Base-by-base conservation (phyloP, 768 basidiomycete species). In the Amanita pseudoporphyria region DNA sequence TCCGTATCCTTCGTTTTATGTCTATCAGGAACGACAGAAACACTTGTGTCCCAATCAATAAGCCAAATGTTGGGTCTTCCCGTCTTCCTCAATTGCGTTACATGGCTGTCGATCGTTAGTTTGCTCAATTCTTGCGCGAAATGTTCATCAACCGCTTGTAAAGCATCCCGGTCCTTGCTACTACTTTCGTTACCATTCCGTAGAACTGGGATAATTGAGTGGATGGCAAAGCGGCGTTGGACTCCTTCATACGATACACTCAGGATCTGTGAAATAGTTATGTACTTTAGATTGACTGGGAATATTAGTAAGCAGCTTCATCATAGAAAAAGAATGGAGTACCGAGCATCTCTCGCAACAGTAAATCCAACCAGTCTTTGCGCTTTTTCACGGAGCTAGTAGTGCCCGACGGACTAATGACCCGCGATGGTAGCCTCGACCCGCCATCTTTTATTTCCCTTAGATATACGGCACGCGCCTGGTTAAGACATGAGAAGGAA, bases 311-410 rank as follows among this genome's bases (percentile, higher is more conserved):
- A 54, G 16, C 54, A 52, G 26, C 45, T 45, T 36, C 53, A 41
- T 54, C 49, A 37, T 42, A 51, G 44, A 45, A 45, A 13, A 7
- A 13, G 22, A 40, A 24, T 6, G 35, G 62, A 77, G 40, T 51
- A 87, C 88, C 81, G 47, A 91, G 68, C 35, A 71, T 59, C 65
- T 91, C 88, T 49, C 80, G 77, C 47, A 86, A 61, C 18, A 82
- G 65, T 9, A 89, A 67, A 35, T 64, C 60, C 9, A 91, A 73
- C 88, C 88, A 91, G 59, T 87, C 77, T 49, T 68, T 67, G 41
- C 67, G 66, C 56, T 76, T 76, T 28, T 58, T 51, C 13, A 48
- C 51, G 21, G 59, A 60, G 3, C 54, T 40, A 38, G 45, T 43
- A 18, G 48, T 39, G 13, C 48, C 32, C 6, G 39, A 32, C 6